phyloP scores from a whole-genome alignment of 2,329 filamentous ascomycete species.

The Fusarium anguioides region DNA sequence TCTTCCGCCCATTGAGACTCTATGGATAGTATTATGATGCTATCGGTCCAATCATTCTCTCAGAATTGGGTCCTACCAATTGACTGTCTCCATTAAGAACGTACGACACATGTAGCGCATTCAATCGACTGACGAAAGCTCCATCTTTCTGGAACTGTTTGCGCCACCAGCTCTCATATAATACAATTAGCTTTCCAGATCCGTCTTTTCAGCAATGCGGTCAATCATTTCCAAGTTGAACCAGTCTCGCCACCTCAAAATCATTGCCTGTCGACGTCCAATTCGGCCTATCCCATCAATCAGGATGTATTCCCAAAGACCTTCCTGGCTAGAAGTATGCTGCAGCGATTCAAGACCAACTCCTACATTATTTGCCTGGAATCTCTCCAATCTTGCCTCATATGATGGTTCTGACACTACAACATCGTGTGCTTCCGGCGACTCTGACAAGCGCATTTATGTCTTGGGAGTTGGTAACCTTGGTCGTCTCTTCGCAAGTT shows the following conservation, averaged over 20 bases:
- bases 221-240: background rate
- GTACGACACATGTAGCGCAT: background rate
- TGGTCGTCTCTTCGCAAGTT: conserved; percentile 81
- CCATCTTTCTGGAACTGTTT: background rate
- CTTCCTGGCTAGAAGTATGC: conserved; percentile 51
- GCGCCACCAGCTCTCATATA: background rate
- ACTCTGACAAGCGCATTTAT: conserved; percentile 68
- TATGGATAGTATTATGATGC: background rate
- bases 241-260: background rate
- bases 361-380: conserved; percentile 54
- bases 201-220: conserved; percentile 9
- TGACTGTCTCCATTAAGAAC: background rate
- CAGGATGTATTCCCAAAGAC: conserved; percentile 44
- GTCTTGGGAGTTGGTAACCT: conserved; percentile 85
- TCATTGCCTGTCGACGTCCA: background rate
- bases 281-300: background rate
- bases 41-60: background rate
- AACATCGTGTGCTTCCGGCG: conserved; percentile 2
- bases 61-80: background rate
- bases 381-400: conserved; percentile 44
- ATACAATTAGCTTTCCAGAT: background rate
- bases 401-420: background rate
- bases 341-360: conserved; percentile 43
- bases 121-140: background rate
- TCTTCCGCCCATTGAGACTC: background rate